phyloP scores from a whole-genome alignment of 169 alveolate genomes.

The Amoebophrya sp. region DNA sequence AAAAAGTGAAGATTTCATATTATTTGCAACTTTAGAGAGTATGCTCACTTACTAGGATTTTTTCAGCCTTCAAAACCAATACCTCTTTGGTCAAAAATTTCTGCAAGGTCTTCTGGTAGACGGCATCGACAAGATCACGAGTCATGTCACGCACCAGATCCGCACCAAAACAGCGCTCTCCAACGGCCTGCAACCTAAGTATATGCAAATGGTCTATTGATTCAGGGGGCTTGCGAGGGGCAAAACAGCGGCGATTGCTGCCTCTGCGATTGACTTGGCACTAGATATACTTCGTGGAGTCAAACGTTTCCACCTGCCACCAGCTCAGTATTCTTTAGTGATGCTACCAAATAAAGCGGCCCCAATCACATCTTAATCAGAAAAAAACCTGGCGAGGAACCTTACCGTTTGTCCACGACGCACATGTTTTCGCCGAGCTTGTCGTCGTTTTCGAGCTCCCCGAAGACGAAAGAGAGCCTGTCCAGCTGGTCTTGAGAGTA shows the following conservation, averaged over 20 bases:
- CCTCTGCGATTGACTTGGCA: no score
- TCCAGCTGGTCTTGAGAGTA: not conserved
- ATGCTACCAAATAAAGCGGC: no score
- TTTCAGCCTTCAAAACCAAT: not conserved
- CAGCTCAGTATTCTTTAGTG: no score
- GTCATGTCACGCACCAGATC: not conserved
- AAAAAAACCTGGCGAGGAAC: no score
- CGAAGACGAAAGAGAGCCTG: not conserved
- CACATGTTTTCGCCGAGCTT: not conserved
- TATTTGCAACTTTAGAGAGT: not conserved
- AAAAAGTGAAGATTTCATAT: no score
- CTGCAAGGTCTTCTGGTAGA: not conserved
- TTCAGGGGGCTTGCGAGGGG: no score
- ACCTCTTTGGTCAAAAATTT: not conserved
- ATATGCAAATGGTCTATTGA: no score
- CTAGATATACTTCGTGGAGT: no score
- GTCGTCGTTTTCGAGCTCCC: not conserved
- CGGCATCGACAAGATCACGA: not conserved
- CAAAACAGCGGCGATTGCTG: no score
- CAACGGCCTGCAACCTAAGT: not conserved
- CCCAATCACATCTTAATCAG: no score
- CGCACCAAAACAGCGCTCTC: not conserved
- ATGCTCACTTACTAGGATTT: not conserved
- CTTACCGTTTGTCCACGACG: not conserved
- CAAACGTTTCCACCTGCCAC: no score